A percentile compares a stretch with the other conserved stretches of the same genome.
These are phyloP conservation scores for Cantharellus anzutake DNA, from an alignment of 768 basidiomycete species.

Conservation along the genomic window DNA sequence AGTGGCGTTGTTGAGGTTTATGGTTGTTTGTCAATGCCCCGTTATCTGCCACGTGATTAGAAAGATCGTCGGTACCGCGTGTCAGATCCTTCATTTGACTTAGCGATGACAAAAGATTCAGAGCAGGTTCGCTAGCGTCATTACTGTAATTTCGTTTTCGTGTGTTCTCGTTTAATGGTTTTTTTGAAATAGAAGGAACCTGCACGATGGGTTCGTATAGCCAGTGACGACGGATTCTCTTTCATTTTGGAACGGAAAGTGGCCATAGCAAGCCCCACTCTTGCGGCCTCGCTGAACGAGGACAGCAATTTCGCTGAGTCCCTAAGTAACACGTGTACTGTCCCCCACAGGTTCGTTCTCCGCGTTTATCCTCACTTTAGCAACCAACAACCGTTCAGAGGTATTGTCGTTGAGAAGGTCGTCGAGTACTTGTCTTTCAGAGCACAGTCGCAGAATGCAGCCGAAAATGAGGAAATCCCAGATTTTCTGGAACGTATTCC, in stretches of 20 bases:
- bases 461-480: conserved; percentile 60
- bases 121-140: too few species aligned
- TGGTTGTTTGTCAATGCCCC: too few species aligned
- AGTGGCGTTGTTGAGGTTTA: too few species aligned
- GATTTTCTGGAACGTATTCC: conserved; percentile 72
- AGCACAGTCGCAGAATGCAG: conserved; percentile 49
- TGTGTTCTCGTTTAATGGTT: too few species aligned
- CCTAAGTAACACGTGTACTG: conserved; percentile 1
- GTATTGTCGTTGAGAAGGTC: conserved; percentile 65
- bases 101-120: too few species aligned
- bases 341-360: background rate
- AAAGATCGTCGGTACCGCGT: too few species aligned
- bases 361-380: background rate
- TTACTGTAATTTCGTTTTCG: too few species aligned
- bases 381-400: conserved; percentile 14
- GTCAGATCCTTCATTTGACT: too few species aligned
- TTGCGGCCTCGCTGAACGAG: conserved; percentile 61
- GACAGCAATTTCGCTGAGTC: conserved; percentile 23
- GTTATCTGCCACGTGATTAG: too few species aligned
- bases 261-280: conserved; percentile 59
- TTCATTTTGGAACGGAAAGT: conserved; percentile 63
- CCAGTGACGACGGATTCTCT: conserved; percentile 60
- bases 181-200: background rate
- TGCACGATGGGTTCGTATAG: conserved; percentile 45
- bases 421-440: conserved; percentile 83